Evolutionary conservation across 2,329 filamentous ascomycete genomes (phyloP).

Genomic region (Microcyclospora pomicola): DNA sequence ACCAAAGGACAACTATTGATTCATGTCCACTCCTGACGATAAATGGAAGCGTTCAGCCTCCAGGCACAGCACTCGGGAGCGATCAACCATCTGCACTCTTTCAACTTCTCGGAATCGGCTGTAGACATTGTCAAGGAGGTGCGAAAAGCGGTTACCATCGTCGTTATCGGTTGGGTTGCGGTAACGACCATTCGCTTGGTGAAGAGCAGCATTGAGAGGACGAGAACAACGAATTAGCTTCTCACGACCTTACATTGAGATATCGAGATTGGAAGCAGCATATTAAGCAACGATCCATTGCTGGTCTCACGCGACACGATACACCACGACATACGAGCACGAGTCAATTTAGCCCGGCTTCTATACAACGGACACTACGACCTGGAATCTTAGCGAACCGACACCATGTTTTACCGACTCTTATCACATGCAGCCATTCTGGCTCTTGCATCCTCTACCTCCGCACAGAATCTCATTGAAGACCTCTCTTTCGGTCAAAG

Average conservation of each 20-base stretch:
- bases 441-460: slow-evolving; percentile 12
- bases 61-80: slow-evolving; percentile 21
- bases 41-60: slow-evolving; percentile 22
- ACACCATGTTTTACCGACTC: background rate
- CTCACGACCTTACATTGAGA: background rate
- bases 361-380: too few species aligned
- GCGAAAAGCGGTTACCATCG: slow-evolving; percentile 36
- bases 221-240: slow-evolving; percentile 1
- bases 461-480: slow-evolving; percentile 17
- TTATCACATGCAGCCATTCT: too few species aligned
- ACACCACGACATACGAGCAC: background rate
- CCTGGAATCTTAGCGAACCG: background rate
- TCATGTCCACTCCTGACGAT: background rate
- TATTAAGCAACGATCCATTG: too few species aligned
- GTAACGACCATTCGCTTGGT: slow-evolving; percentile 14
- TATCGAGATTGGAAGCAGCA: too few species aligned
- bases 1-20: too few species aligned
- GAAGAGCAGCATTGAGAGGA: slow-evolving; percentile 9
- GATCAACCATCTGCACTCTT: slow-evolving; percentile 33
- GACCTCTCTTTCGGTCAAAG: slow-evolving; percentile 59
- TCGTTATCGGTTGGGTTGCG: slow-evolving; percentile 26
- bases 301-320: background rate
- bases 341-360: too few species aligned
- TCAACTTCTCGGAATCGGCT: slow-evolving; percentile 38
- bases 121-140: slow-evolving; percentile 37